Percentiles rank a stretch among this genome's conserved stretches.
phyloP scores from a whole-genome alignment of 768 basidiomycete species.

The Boletus sp. region DNA sequence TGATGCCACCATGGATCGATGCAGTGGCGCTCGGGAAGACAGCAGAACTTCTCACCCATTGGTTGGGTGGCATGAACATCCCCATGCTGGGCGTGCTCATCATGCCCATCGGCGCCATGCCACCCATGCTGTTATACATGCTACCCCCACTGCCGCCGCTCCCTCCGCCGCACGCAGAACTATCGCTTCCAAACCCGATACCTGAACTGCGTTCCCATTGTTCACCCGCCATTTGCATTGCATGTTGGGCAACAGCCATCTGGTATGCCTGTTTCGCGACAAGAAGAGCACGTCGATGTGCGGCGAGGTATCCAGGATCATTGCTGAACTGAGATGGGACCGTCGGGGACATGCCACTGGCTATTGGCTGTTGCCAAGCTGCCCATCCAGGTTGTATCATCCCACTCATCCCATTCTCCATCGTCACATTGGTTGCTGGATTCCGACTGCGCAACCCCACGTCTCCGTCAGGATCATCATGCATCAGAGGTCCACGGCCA shows the following conservation, averaged over 20 bases:
- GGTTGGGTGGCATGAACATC: slow-evolving; percentile 35
- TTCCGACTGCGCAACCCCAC: slow-evolving; percentile 19
- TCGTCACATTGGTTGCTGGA: slow-evolving; percentile 37
- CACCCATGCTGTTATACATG: slow-evolving; percentile 41
- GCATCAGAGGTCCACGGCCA: slow-evolving; percentile 61
- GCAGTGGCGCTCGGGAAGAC: slow-evolving; percentile 46
- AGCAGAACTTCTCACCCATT: slow-evolving; percentile 44
- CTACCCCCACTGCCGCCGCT: slow-evolving; percentile 44
- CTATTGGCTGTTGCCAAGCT: slow-evolving; percentile 29
- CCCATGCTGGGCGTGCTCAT: slow-evolving; percentile 37
- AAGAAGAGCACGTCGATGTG: slow-evolving; percentile 87
- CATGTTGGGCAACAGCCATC: slow-evolving; percentile 86
- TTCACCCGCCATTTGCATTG: slow-evolving; percentile 83
- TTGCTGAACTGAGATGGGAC: slow-evolving; percentile 40
- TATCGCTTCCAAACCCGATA: slow-evolving; percentile 39
- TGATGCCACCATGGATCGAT: slow-evolving; percentile 56
- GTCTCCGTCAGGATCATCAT: slow-evolving; percentile 47
- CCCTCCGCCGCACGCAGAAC: slow-evolving; percentile 34
- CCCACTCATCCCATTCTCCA: slow-evolving; percentile 30
- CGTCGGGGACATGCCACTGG: slow-evolving; percentile 27
- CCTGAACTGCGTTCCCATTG: slow-evolving; percentile 85
- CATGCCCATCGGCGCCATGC: slow-evolving; percentile 40
- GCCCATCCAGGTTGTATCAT: slow-evolving; percentile 34
- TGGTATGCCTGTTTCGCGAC: slow-evolving; percentile 87
- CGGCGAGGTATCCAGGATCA: slow-evolving; percentile 61